These are phyloP conservation scores for Diplodia corticola DNA, from an alignment of 2,329 filamentous ascomycete genomes.

Conservation along the genomic window DNA sequence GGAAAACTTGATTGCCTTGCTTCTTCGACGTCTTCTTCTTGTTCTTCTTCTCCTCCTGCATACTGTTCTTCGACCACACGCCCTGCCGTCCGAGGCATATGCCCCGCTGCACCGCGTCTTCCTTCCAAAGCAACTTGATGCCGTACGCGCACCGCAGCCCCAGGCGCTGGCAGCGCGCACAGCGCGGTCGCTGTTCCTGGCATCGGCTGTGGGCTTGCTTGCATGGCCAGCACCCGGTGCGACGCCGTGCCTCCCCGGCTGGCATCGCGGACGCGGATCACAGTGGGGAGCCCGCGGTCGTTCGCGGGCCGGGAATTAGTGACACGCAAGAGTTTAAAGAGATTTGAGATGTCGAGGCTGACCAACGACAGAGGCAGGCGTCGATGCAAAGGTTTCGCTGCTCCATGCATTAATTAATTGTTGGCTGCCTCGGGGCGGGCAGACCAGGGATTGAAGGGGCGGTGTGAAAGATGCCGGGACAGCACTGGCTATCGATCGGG, in stretches of 20 bases:
- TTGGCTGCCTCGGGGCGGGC: no score
- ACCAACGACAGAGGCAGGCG: no score
- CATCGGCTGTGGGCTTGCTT: constrained; percentile 36
- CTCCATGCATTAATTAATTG: no score
- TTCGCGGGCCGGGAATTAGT: no score
- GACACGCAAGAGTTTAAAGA: background rate
- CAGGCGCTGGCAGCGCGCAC: constrained; percentile 32
- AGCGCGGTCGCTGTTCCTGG: constrained; percentile 34
- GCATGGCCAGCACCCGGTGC: constrained; percentile 26
- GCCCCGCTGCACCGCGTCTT: constrained; percentile 33
- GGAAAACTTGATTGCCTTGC: constrained; percentile 24
- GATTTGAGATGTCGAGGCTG: no score
- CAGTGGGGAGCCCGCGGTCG: background rate
- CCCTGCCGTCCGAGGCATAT: constrained; percentile 26
- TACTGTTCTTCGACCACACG: constrained; percentile 21
- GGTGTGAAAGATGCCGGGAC: background rate
- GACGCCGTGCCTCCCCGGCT: background rate
- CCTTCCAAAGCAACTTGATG: constrained; percentile 33
- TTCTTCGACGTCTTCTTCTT: background rate
- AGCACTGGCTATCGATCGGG: background rate
- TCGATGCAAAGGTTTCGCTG: no score
- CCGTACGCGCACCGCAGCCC: constrained; percentile 29
- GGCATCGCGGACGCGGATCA: background rate
- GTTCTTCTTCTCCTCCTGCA: background rate
- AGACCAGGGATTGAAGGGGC: no score